Conservation (phyloP, 2,329 filamentous ascomycete species). For the Curvularia sp. region DNA sequence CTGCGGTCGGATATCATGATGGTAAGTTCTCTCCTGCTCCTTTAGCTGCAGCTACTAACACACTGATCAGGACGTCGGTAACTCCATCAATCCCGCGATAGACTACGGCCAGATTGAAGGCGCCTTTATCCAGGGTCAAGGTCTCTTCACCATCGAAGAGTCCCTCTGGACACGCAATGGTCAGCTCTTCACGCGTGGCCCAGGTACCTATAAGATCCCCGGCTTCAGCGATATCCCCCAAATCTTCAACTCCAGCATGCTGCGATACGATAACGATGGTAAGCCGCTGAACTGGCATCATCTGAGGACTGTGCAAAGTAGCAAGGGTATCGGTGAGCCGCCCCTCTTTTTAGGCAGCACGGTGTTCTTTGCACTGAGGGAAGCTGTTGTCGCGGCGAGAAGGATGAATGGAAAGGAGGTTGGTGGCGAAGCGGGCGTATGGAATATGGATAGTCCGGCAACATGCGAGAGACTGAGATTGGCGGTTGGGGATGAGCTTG, state of each 20-base stretch:
- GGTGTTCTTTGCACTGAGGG: slow-evolving; percentile 86
- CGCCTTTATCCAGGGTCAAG: slow-evolving; percentile 79
- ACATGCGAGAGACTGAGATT: slow-evolving; percentile 82
- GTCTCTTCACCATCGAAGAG: slow-evolving; percentile 79
- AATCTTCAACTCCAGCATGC: slow-evolving; percentile 78
- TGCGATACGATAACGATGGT: slow-evolving; percentile 68
- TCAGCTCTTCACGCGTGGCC: slow-evolving; percentile 68
- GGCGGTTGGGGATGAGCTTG: slow-evolving; percentile 78
- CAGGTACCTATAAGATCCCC: slow-evolving; percentile 83
- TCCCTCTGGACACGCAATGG: slow-evolving; percentile 71
- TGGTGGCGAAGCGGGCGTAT: slow-evolving; percentile 60
- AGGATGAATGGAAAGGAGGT: slow-evolving; percentile 50
- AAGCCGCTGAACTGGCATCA: slow-evolving; percentile 75
- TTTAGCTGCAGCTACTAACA: slow-evolving; percentile 9
- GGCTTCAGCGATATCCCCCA: slow-evolving; percentile 88
- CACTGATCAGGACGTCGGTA: slow-evolving; percentile 71
- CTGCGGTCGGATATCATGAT: slow-evolving; percentile 90
- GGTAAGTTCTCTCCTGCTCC: slow-evolving; percentile 48
- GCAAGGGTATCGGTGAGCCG: slow-evolving; percentile 76
- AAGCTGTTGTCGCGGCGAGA: slow-evolving; percentile 78
- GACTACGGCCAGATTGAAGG: slow-evolving; percentile 85
- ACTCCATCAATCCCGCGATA: slow-evolving; percentile 77
- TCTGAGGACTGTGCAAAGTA: slow-evolving; percentile 81
- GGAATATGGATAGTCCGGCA: slow-evolving; percentile 74
- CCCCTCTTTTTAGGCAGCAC: slow-evolving; percentile 79